Evolutionary conservation across 345 rosid genomes (phyloP).

Genomic region (Pistacia integerrima): DNA sequence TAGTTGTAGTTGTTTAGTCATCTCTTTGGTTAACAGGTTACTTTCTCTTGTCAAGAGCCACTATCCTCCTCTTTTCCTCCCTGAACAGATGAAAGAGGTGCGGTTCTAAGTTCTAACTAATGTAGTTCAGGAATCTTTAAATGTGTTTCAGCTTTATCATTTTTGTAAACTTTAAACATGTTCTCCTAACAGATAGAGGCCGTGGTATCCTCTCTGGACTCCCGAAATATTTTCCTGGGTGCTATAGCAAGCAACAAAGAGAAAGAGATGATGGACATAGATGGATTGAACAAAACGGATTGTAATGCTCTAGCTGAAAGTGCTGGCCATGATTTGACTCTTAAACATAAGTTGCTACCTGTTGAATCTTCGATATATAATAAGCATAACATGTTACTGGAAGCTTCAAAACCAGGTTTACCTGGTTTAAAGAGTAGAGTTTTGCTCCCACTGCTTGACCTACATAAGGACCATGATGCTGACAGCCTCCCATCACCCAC

Average conservation of each 20-base stretch:
- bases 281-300: conserved; percentile 33
- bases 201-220: conserved; percentile 41
- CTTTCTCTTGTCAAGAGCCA: conserved; percentile 51
- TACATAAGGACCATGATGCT: conserved; percentile 89
- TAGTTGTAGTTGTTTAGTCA: conserved; percentile 5
- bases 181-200: conserved; percentile 57
- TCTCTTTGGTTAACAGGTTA: conserved; percentile 48
- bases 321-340: conserved; percentile 26
- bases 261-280: conserved; percentile 28
- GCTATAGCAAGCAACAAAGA: conserved; percentile 34
- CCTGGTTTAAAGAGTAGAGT: conserved; percentile 49
- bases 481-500: conserved; percentile 99
- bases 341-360: conserved; percentile 20
- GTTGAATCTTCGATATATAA: conserved; percentile 30
- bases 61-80: conserved; percentile 50
- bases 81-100: conserved; percentile 72
- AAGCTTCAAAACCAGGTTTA: conserved; percentile 45
- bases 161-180: conserved; percentile 19
- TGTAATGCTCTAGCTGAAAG: conserved; percentile 29
- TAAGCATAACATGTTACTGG: conserved; percentile 32
- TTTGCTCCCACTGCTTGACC: conserved; percentile 81
- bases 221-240: conserved; percentile 25
- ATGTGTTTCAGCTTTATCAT: conserved; percentile 6
- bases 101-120: conserved; percentile 17
- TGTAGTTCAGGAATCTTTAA: neutral